Percentiles rank a stretch among this genome's conserved stretches.
Evolutionary conservation across 1,284 basidiomycete species (phyloP).

Genomic region (Rhizoctonia solani): DNA sequence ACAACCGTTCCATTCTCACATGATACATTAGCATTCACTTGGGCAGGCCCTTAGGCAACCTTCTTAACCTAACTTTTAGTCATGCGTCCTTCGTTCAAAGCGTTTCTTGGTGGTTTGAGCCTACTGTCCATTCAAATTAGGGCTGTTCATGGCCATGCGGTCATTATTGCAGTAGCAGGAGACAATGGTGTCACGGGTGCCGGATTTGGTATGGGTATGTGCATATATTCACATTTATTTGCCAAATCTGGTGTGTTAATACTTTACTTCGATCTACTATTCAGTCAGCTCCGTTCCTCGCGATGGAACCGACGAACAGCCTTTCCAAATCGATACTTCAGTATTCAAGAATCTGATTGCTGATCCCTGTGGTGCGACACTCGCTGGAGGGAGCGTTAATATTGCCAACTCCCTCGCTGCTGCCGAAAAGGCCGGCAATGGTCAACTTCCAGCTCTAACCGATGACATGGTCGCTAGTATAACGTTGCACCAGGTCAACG

Average conservation of each 20-base stretch:
- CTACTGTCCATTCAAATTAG: conserved; percentile 2
- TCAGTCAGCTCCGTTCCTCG: conserved; percentile 20
- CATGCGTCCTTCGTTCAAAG: conserved; percentile 5
- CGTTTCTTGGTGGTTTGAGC: conserved; percentile 4
- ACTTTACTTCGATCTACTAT: background rate
- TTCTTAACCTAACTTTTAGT: background rate
- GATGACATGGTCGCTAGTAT: conserved; percentile 15
- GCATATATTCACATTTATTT: background rate
- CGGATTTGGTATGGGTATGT: conserved; percentile 23
- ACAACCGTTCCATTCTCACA: too few relatives aligned
- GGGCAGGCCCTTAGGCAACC: conserved; percentile 1
- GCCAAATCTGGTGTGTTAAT: background rate
- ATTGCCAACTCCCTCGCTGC: conserved; percentile 23
- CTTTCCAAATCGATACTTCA: conserved; percentile 25
- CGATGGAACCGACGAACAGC: conserved; percentile 30
- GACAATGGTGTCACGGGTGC: conserved; percentile 13
- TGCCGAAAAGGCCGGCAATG: conserved; percentile 23
- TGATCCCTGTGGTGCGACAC: conserved; percentile 28
- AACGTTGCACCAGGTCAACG: conserved; percentile 27
- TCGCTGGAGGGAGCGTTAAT: conserved; percentile 30
- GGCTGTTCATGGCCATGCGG: conserved; percentile 23
- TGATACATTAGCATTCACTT: background rate
- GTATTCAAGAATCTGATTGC: conserved; percentile 30
- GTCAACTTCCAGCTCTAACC: conserved; percentile 17
- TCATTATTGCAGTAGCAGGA: conserved; percentile 9